A percentile compares a stretch with the other conserved stretches of the same genome.
Conservation (phyloP, 495 filamentous ascomycete species). For the Apodospora peruviana region DNA sequence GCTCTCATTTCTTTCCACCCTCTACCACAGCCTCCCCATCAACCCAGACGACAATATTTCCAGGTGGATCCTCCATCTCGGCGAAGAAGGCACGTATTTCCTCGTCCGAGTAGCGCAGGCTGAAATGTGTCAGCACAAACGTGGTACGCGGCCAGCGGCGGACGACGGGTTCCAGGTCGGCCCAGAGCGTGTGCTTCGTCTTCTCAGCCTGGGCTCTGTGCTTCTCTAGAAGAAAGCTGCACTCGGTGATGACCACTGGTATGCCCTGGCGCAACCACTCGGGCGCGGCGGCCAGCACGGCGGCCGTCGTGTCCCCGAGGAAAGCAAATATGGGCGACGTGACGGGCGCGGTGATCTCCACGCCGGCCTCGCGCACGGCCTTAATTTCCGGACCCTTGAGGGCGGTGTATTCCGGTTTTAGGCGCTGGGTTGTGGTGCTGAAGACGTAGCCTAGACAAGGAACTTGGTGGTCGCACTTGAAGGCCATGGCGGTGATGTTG, state of each 20-base stretch:
- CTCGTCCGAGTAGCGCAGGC: slow-evolving; percentile 27
- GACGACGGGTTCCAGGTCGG: slow-evolving; percentile 26
- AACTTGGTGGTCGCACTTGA: slow-evolving; percentile 30
- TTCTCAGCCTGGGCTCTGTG: slow-evolving; percentile 27
- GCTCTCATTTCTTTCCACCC: too few species aligned
- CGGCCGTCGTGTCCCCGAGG: slow-evolving; percentile 31
- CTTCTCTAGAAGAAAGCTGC: slow-evolving; percentile 28
- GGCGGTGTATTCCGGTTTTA: slow-evolving; percentile 16
- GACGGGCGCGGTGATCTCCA: slow-evolving; percentile 19
- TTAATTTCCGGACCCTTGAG: slow-evolving; percentile 18
- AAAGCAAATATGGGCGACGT: slow-evolving; percentile 31
- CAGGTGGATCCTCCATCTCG: slow-evolving; percentile 17
- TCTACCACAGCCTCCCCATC: slow-evolving; percentile 27
- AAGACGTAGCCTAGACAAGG: slow-evolving; percentile 37
- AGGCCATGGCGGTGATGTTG: slow-evolving; percentile 23
- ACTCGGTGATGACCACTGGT: slow-evolving; percentile 34
- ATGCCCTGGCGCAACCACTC: slow-evolving; percentile 19
- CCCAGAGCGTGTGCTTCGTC: slow-evolving; percentile 34
- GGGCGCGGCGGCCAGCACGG: slow-evolving; percentile 15
- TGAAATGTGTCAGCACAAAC: slow-evolving; percentile 36
- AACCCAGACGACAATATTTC: slow-evolving; percentile 34
- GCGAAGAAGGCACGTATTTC: slow-evolving; percentile 28
- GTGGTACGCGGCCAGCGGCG: slow-evolving; percentile 22
- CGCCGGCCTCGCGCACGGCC: slow-evolving; percentile 13
- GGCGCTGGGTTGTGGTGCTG: slow-evolving; percentile 17